A percentile compares a stretch with the other conserved stretches of the same genome.
phyloP scores from a whole-genome alignment of 139 green algal species.

The Closterium sp. region DNA sequence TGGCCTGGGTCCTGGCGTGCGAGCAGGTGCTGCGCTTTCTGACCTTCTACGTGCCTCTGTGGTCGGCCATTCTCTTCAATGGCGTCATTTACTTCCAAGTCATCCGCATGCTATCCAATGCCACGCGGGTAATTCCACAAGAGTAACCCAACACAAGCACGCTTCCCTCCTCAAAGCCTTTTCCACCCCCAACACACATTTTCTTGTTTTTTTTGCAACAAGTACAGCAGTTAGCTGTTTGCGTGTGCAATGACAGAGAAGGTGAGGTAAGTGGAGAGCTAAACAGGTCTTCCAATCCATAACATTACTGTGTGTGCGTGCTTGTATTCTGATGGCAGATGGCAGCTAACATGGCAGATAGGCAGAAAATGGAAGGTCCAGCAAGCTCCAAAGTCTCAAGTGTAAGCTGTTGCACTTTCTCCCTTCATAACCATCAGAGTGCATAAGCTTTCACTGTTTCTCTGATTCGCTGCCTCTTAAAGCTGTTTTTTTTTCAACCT shows the following conservation, averaged over 20 bases:
- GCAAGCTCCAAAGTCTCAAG: not conserved
- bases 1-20: not conserved
- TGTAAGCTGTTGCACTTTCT: not conserved
- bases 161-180: not conserved
- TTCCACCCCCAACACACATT: not conserved
- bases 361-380: slow-evolving; percentile 5
- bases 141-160: not conserved
- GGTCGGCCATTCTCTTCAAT: slow-evolving; percentile 41
- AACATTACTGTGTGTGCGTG: not conserved
- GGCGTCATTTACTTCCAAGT: slow-evolving; percentile 36
- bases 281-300: not conserved
- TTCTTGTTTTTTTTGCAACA: not conserved
- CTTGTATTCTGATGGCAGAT: slow-evolving; percentile 15
- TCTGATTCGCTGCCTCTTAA: not conserved
- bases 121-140: slow-evolving; percentile 1
- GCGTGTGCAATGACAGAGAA: not conserved
- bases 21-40: slow-evolving; percentile 35
- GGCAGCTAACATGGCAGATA: slow-evolving; percentile 20
- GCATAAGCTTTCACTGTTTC: not conserved
- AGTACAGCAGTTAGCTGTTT: not conserved
- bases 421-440: not conserved
- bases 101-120: slow-evolving; percentile 21
- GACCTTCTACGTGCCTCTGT: slow-evolving; percentile 45
- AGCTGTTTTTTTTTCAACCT: not conserved
- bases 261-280: not conserved